Evolutionary conservation across 1,284 basidiomycete species (phyloP).

Genomic region (Marasmius sp.): DNA sequence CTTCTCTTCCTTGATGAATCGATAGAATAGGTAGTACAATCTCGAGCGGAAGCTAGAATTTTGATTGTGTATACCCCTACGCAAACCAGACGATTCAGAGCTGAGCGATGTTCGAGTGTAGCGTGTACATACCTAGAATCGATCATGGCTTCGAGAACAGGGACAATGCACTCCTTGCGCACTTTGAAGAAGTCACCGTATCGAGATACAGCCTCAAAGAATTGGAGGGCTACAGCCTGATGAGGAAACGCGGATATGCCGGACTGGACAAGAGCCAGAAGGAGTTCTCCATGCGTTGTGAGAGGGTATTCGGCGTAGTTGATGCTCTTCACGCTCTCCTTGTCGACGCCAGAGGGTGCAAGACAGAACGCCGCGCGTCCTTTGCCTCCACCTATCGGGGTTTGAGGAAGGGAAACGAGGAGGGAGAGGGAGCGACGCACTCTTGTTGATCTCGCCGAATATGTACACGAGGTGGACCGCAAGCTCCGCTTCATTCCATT

Average conservation of each 20-base stretch:
- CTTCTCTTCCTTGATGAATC: constrained; percentile 87
- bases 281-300: constrained; percentile 88
- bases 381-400: constrained; percentile 58
- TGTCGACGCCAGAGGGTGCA: constrained; percentile 56
- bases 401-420: background rate
- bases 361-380: constrained; percentile 77
- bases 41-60: constrained; percentile 75
- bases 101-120: background rate
- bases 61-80: constrained; percentile 87
- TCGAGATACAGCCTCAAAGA: constrained; percentile 90
- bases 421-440: constrained; percentile 35
- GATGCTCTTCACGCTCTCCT: constrained; percentile 64
- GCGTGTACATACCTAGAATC: constrained; percentile 63
- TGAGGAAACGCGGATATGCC: constrained; percentile 85
- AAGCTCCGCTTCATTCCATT: constrained; percentile 95
- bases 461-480: constrained; percentile 91
- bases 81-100: constrained; percentile 3
- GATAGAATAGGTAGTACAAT: constrained; percentile 90
- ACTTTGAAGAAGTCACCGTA: constrained; percentile 98
- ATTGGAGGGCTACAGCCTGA: constrained; percentile 87
- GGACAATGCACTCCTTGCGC: constrained; percentile 82
- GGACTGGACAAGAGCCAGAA: constrained; percentile 83
- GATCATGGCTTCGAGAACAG: constrained; percentile 88
- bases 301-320: constrained; percentile 87
- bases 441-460: constrained; percentile 90